Evolutionary conservation across 352 stramenopile species (phyloP).

Genomic region (Globisporangium orthogonon): DNA sequence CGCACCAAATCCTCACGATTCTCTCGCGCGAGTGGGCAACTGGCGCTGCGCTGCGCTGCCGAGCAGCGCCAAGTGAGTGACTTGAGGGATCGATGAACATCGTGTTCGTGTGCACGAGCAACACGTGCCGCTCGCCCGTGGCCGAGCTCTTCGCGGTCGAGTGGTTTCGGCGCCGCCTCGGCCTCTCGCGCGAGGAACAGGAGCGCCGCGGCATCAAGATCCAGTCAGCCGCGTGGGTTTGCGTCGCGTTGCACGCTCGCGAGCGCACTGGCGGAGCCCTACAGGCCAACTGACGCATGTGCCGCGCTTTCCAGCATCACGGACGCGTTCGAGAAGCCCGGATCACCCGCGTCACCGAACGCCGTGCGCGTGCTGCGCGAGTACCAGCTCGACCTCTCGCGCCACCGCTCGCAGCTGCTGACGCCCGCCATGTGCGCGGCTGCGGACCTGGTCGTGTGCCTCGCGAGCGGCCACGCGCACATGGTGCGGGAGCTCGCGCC

Average conservation of each 20-base stretch:
- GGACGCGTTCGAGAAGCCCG: constrained; percentile 61
- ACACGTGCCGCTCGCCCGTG: constrained; percentile 77
- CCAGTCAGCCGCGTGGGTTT: constrained; percentile 59
- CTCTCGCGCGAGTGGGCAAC: too few species aligned
- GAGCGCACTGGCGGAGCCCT: background rate
- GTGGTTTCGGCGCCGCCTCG: constrained; percentile 64
- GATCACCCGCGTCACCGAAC: constrained; percentile 56
- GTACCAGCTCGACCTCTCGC: constrained; percentile 67
- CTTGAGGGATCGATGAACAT: constrained; percentile 42
- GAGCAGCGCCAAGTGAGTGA: too few species aligned
- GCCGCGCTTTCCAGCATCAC: constrained; percentile 34
- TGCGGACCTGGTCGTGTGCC: constrained; percentile 70
- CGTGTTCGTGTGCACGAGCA: constrained; percentile 83
- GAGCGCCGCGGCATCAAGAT: constrained; percentile 63
- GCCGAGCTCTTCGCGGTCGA: constrained; percentile 73
- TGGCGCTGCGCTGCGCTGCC: too few species aligned
- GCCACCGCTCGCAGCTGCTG: constrained; percentile 58
- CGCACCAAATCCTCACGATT: too few species aligned
- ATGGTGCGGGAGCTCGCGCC: constrained; percentile 67
- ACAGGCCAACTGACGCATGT: too few species aligned
- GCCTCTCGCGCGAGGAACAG: constrained; percentile 62
- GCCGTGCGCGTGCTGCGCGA: constrained; percentile 63
- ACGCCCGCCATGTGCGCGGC: constrained; percentile 56
- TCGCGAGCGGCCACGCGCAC: constrained; percentile 52
- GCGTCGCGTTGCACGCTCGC: background rate